These are phyloP conservation scores for Penicillium dipodomyicola DNA, from an alignment of 495 filamentous ascomycete genomes.

Conservation along the genomic window DNA sequence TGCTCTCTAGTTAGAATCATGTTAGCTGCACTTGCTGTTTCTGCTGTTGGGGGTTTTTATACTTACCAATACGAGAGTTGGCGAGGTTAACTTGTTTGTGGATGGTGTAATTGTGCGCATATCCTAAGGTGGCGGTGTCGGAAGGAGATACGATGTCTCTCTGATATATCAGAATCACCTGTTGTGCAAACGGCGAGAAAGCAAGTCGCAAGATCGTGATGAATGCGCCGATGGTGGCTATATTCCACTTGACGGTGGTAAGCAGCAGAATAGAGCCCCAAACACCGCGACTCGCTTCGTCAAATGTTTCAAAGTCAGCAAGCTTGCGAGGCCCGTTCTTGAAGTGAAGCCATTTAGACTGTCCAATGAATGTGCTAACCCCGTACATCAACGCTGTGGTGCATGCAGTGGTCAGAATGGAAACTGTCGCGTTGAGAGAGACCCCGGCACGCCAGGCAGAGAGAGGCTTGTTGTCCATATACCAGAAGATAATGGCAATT, in stretches of 20 bases:
- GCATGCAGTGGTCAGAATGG: conserved; percentile 21
- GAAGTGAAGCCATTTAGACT: conserved; percentile 42
- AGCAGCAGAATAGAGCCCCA: conserved; percentile 36
- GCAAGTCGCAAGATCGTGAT: conserved; percentile 31
- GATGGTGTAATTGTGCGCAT: conserved; percentile 15
- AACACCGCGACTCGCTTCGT: conserved; percentile 42
- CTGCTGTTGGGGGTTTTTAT: neutral
- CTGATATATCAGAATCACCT: conserved; percentile 24
- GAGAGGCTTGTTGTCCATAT: conserved; percentile 23
- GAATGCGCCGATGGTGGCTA: conserved; percentile 31
- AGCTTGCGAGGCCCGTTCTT: conserved; percentile 28
- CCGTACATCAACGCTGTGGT: conserved; percentile 21
- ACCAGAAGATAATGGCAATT: conserved; percentile 20
- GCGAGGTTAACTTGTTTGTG: too few species aligned
- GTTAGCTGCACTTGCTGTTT: conserved; percentile 13
- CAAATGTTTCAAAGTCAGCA: conserved; percentile 35
- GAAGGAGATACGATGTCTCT: conserved; percentile 10
- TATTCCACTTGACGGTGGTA: conserved; percentile 17
- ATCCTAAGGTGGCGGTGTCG: conserved; percentile 16
- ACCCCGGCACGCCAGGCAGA: conserved; percentile 13
- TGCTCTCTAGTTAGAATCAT: conserved; percentile 9
- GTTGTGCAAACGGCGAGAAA: conserved; percentile 33
- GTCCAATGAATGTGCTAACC: conserved; percentile 22
- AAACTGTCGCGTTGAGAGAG: conserved; percentile 22
- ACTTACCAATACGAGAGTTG: conserved; percentile 10